Percentiles rank a stretch among this genome's conserved stretches.
Conservation (phyloP, 768 basidiomycete species). For the Kwoniella newhampshirensis region DNA sequence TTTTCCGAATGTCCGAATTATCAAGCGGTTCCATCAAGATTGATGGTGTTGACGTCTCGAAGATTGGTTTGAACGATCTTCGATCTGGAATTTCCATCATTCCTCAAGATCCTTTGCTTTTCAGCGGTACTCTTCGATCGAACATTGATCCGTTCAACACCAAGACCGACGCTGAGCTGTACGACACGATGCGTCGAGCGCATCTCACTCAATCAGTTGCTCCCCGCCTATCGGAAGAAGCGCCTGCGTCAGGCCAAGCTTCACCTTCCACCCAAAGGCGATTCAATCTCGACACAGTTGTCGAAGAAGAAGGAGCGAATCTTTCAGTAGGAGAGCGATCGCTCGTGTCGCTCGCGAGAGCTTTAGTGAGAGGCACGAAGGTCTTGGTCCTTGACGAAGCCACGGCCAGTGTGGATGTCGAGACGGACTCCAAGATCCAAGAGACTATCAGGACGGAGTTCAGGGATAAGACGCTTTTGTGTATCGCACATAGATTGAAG, state of each 20-base stretch:
- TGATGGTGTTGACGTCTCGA: conserved; percentile 80
- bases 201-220: conserved; percentile 63
- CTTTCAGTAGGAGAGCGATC: conserved; percentile 74
- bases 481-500: conserved; percentile 81
- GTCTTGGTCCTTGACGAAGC: conserved; percentile 76
- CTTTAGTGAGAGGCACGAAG: conserved; percentile 76
- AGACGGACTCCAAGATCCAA: conserved; percentile 88
- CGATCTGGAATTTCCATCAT: conserved; percentile 59
- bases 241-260: neutral
- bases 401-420: conserved; percentile 84
- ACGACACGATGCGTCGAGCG: conserved; percentile 83
- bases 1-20: conserved; percentile 81
- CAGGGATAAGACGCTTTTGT: conserved; percentile 76
- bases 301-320: conserved; percentile 85
- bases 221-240: neutral
- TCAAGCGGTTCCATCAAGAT: conserved; percentile 70
- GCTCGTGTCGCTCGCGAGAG: conserved; percentile 81
- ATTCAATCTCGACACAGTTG: conserved; percentile 76
- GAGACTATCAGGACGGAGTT: conserved; percentile 86
- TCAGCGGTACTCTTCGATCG: conserved; percentile 60
- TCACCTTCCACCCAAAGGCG: conserved; percentile 24
- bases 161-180: conserved; percentile 76
- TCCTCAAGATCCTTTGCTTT: conserved; percentile 67
- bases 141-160: conserved; percentile 88
- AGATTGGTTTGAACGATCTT: conserved; percentile 73